Evolutionary conservation across 1,139 yeast species (phyloP).

Genomic region (Yamadazyma diospyri): DNA sequence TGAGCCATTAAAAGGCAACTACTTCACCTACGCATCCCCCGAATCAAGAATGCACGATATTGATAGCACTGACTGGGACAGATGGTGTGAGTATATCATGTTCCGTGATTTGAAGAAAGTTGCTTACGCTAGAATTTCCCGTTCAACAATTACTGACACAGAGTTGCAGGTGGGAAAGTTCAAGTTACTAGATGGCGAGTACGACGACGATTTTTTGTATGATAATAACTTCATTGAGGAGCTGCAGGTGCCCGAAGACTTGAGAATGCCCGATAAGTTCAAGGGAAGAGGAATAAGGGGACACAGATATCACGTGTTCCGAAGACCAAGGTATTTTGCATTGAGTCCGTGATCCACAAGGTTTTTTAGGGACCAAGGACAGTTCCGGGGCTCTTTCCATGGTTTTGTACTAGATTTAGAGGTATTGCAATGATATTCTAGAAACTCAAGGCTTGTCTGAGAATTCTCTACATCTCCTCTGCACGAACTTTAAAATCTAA

Average conservation of each 20-base stretch:
- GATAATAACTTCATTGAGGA: constrained; percentile 57
- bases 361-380: too few species aligned
- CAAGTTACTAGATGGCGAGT: constrained; percentile 52
- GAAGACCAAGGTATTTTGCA: constrained; percentile 73
- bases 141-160: constrained; percentile 94
- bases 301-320: constrained; percentile 90
- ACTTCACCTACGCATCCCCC: constrained; percentile 85
- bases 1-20: constrained; percentile 81
- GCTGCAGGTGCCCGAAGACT: constrained; percentile 52
- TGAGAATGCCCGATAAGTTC: constrained; percentile 79
- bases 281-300: constrained; percentile 94
- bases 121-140: constrained; percentile 90
- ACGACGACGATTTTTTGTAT: constrained; percentile 44
- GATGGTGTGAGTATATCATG: constrained; percentile 97
- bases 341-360: neutral
- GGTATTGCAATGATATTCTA: too few species aligned
- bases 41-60: constrained; percentile 87
- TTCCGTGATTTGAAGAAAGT: constrained; percentile 83
- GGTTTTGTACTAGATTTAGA: too few species aligned
- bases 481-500: too few species aligned
- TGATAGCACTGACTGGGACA: constrained; percentile 90
- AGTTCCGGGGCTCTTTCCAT: too few species aligned
- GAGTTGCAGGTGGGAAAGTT: constrained; percentile 95
- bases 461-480: too few species aligned
- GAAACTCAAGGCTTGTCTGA: too few species aligned